A percentile compares a stretch with the other conserved stretches of the same genome.
Evolutionary conservation across 176 grass and related monocot genomes (phyloP).

Genomic region (Carex pumila): DNA sequence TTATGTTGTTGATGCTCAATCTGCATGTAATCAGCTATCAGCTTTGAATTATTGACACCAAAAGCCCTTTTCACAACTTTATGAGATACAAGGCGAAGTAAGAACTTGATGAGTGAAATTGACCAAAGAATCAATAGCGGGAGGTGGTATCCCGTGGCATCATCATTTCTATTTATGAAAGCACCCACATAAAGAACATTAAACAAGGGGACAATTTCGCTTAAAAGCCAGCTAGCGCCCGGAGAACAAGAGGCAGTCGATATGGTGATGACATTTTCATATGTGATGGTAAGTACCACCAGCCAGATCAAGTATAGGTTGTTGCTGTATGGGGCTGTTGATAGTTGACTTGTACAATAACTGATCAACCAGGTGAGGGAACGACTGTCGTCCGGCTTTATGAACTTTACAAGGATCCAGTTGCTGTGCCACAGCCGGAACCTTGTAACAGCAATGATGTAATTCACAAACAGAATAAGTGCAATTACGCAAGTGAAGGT

Average conservation of each 20-base stretch:
- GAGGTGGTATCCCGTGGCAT: neutral
- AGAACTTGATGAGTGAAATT: slow-evolving; percentile 26
- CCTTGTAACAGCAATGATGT: neutral
- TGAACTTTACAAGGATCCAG: neutral
- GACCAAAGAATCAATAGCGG: slow-evolving; percentile 36
- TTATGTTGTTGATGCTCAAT: neutral
- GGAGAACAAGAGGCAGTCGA: neutral
- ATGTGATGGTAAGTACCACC: neutral
- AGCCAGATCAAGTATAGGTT: slow-evolving; percentile 8
- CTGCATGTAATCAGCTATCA: slow-evolving; percentile 38
- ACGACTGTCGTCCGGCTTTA: neutral
- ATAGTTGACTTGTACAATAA: neutral
- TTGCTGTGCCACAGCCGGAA: slow-evolving; percentile 15
- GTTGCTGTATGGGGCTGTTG: neutral
- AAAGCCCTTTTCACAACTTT: slow-evolving; percentile 7
- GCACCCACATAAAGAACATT: neutral
- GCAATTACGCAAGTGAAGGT: neutral
- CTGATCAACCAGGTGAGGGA: neutral
- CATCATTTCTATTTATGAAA: neutral
- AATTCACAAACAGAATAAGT: neutral
- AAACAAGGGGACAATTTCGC: neutral
- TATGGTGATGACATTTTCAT: neutral
- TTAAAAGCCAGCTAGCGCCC: neutral
- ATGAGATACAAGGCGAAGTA: slow-evolving; percentile 22
- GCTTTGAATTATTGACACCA: slow-evolving; percentile 16